A percentile compares a stretch with the other conserved stretches of the same genome.
Evolutionary conservation across 768 basidiomycete genomes (phyloP).

Genomic region (Boletus sp.): DNA sequence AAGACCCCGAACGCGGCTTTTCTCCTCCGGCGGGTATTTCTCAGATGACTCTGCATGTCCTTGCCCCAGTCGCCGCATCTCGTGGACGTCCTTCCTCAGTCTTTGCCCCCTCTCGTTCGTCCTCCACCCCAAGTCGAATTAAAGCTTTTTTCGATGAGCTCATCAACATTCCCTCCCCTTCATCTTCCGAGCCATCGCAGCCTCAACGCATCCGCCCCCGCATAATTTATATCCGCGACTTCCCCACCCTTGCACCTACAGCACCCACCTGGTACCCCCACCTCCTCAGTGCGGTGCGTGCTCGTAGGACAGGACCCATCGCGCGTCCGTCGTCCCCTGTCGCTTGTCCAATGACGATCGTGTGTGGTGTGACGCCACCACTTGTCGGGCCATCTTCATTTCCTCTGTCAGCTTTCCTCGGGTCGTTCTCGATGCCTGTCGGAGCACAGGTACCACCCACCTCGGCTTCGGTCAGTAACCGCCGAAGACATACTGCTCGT

Average conservation of each 20-base stretch:
- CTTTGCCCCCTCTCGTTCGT: slow-evolving; percentile 40
- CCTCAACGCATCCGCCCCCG: slow-evolving; percentile 48
- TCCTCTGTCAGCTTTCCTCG: slow-evolving; percentile 7
- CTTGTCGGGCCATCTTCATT: slow-evolving; percentile 48
- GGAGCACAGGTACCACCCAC: slow-evolving; percentile 13
- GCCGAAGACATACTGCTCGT: slow-evolving; percentile 19
- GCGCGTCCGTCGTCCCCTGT: slow-evolving; percentile 59
- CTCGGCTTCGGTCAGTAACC: background rate
- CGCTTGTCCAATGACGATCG: slow-evolving; percentile 70
- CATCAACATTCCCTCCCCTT: slow-evolving; percentile 54
- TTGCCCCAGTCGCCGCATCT: slow-evolving; percentile 35
- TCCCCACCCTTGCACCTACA: slow-evolving; percentile 68
- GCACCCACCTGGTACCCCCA: slow-evolving; percentile 79
- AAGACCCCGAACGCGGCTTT: slow-evolving; percentile 50
- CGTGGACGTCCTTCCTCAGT: slow-evolving; percentile 35
- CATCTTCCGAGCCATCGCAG: slow-evolving; percentile 27
- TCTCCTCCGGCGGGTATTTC: slow-evolving; percentile 35
- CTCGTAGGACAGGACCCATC: slow-evolving; percentile 66
- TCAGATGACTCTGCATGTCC: slow-evolving; percentile 48
- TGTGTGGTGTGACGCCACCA: slow-evolving; percentile 85
- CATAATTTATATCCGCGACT: slow-evolving; percentile 83
- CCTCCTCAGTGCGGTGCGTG: slow-evolving; percentile 74
- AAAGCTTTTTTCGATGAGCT: slow-evolving; percentile 77
- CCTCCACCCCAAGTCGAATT: slow-evolving; percentile 51
- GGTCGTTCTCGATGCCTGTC: slow-evolving; percentile 10